Evolutionary conservation across 352 stramenopile species (phyloP), one percentile per base, ranked within the genome.

Genomic region (Phytophthora multivora): DNA sequence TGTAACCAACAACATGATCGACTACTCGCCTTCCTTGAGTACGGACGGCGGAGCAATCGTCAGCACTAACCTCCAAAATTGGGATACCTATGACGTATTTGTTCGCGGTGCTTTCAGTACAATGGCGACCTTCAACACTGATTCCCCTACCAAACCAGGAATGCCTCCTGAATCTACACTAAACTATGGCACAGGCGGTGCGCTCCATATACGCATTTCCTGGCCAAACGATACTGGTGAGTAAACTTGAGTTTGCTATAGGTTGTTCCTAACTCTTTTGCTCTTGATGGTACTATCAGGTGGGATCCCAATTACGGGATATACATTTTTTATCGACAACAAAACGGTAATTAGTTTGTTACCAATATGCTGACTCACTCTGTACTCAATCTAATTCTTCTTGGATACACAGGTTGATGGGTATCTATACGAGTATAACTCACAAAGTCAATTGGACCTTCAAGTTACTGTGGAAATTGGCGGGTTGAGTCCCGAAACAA

Each of bases 191-290:
- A 89, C 78, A 15, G 81, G 81, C 4, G 81, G 79, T 4, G 73
- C 73, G 1, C 48, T 89, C 23, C 57, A 71, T 49, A 26, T 90
- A 2, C 42, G 54, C 0, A 48, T 90, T n/a, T 72, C 61, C 11
- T 82, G 79, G 2, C 79, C 81, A 11, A 71, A 78, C 23, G 79
- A 90, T 46, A 90, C 77, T 15, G 79, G 81, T 74, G 62, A 57
- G 51, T 11, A 19, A 36, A 31, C 36, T 19, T 40, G 10, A 6
- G 11, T 2, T 41, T 28, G 4, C 26, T 11, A 13, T 4, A 52
- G n/a, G 1, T 6, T 52, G 4, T 52, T 11, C 10, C 46, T 52
- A 59, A 53, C 31, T 30, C 3, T 11, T 2, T 18, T 50, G 12
- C 16, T 45, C 3, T 31, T 6, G 13, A 40, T 25, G 30, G 30